Conservation (phyloP, 495 filamentous ascomycete genomes). For the Neurospora sp. region DNA sequence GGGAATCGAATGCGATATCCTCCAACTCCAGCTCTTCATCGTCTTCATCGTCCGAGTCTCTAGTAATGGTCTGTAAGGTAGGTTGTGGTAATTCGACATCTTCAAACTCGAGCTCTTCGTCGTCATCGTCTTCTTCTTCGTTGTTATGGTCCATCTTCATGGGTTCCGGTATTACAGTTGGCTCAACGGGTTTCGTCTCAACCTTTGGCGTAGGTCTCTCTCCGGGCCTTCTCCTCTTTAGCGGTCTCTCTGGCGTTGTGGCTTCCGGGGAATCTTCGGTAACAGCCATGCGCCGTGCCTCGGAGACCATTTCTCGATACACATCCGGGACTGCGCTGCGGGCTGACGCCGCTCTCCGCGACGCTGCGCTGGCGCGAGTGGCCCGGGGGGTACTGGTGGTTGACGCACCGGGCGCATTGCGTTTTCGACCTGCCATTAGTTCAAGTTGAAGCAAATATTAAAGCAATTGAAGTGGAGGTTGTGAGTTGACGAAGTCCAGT, state of each 20-base stretch:
- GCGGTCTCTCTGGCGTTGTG: constrained; percentile 17
- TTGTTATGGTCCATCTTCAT: constrained; percentile 5
- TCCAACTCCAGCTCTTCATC: constrained; percentile 25
- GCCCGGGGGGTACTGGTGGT: constrained; percentile 4
- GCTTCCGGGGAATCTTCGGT: neutral
- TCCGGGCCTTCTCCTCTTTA: constrained; percentile 32
- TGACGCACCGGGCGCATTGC: constrained; percentile 7
- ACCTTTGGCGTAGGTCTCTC: constrained; percentile 18
- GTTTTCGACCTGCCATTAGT: constrained; percentile 17
- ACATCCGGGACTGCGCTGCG: constrained; percentile 4
- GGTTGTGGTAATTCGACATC: constrained; percentile 23
- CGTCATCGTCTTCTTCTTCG: constrained; percentile 24
- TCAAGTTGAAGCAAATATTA: neutral
- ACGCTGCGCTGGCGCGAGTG: constrained; percentile 6
- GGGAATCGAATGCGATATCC: constrained; percentile 24
- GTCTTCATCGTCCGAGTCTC: constrained; percentile 22
- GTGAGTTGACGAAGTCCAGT: neutral
- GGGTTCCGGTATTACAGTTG: constrained; percentile 1
- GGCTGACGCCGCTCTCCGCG: neutral
- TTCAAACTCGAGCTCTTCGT: constrained; percentile 25
- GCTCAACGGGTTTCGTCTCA: constrained; percentile 4
- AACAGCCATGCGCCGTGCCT: neutral
- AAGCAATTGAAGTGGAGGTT: neutral
- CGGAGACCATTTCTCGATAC: constrained; percentile 14
- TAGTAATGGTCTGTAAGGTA: constrained; percentile 17